A percentile compares a stretch with the other conserved stretches of the same genome.
These are phyloP conservation scores for Phaeoacremonium minimum DNA, from an alignment of 2,329 filamentous ascomycete species.

Conservation along the genomic window DNA sequence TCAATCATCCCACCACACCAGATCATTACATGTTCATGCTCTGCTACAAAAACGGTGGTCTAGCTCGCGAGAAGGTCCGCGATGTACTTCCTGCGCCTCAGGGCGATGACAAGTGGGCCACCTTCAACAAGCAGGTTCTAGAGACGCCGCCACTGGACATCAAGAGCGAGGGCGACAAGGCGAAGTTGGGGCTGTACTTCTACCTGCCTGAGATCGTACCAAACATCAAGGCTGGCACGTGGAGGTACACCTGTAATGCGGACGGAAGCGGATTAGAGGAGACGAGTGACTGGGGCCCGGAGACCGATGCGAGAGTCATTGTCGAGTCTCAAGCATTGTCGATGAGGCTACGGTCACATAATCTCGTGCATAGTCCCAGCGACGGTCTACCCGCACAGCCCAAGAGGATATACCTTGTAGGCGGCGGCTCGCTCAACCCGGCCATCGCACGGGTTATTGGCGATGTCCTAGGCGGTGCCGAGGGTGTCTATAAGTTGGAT, in stretches of 20 bases:
- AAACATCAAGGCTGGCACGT: slow-evolving; percentile 80
- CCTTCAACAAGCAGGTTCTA: slow-evolving; percentile 72
- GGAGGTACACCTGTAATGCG: slow-evolving; percentile 67
- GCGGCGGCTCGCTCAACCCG: slow-evolving; percentile 83
- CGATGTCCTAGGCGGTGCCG: slow-evolving; percentile 80
- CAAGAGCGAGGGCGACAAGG: slow-evolving; percentile 45
- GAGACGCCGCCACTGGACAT: slow-evolving; percentile 67
- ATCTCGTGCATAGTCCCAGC: slow-evolving; percentile 60
- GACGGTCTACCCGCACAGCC: slow-evolving; percentile 71
- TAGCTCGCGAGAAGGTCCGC: slow-evolving; percentile 85
- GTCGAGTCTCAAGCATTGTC: slow-evolving; percentile 94
- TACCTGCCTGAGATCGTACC: slow-evolving; percentile 93
- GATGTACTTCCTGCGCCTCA: slow-evolving; percentile 57
- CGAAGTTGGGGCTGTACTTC: slow-evolving; percentile 92
- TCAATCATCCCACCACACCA: slow-evolving; percentile 90
- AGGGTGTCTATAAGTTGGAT: slow-evolving; percentile 90
- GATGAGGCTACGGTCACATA: slow-evolving; percentile 78
- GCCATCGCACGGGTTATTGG: slow-evolving; percentile 83
- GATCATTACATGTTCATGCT: slow-evolving; percentile 99
- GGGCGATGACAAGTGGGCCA: slow-evolving; percentile 62
- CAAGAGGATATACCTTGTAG: slow-evolving; percentile 87
- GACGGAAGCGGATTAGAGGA: slow-evolving; percentile 48
- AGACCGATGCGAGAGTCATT: slow-evolving; percentile 78
- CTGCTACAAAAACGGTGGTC: slow-evolving; percentile 97
- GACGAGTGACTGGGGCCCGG: slow-evolving; percentile 38